phyloP scores from a whole-genome alignment of 805 yeast species.

The Candida bentonensis region DNA sequence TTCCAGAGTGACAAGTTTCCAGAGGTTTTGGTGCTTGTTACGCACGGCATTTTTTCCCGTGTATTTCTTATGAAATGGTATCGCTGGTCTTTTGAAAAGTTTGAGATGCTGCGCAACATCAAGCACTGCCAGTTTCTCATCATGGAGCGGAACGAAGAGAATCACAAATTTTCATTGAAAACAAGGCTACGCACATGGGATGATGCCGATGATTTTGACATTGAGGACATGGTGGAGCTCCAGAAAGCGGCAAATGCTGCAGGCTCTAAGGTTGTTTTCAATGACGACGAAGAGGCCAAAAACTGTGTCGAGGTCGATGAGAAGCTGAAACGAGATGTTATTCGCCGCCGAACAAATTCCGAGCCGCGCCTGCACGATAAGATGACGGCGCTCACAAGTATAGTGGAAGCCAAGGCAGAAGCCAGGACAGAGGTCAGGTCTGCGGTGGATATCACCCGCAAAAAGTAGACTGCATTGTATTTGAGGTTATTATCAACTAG shows the following conservation, averaged over 20 bases:
- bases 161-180: constrained; percentile 36
- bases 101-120: constrained; percentile 69
- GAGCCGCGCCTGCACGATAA: background rate
- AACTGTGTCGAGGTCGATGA: background rate
- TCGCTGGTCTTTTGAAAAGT: constrained; percentile 82
- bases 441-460: too few species aligned
- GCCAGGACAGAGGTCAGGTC: too few species aligned
- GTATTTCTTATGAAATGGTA: constrained; percentile 92
- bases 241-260: background rate
- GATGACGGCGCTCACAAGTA: background rate
- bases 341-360: background rate
- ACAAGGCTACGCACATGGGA: constrained; percentile 65
- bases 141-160: constrained; percentile 46
- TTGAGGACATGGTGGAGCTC: background rate
- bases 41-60: constrained; percentile 90
- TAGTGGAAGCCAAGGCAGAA: too few species aligned
- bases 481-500: too few species aligned
- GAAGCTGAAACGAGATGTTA: constrained; percentile 1
- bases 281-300: background rate
- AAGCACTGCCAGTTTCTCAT: constrained; percentile 74
- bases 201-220: constrained; percentile 19
- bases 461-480: too few species aligned
- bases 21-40: constrained; percentile 67
- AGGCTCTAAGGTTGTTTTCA: background rate
- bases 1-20: constrained; percentile 58